Evolutionary conservation across 129 eudicot genomes (phyloP).

Genomic region (Heracleum sosnowskyi): DNA sequence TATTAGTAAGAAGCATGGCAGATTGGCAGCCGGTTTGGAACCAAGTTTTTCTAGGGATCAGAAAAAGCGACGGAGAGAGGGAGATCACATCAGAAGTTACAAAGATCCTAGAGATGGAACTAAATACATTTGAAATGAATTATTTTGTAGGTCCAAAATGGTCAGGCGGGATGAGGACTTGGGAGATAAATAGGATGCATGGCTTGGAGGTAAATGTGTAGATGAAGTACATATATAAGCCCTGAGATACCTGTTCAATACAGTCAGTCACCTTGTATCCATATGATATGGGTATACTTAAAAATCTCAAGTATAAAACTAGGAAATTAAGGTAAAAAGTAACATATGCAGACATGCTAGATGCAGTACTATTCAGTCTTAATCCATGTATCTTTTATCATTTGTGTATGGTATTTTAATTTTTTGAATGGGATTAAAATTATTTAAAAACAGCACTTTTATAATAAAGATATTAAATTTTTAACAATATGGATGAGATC

Average conservation of each 20-base stretch:
- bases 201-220: constrained; percentile 56
- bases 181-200: constrained; percentile 22
- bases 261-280: constrained; percentile 35
- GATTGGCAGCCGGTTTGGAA: constrained; percentile 13
- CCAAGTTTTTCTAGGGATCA: constrained; percentile 15
- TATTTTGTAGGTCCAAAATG: constrained; percentile 34
- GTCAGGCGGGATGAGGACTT: constrained; percentile 31
- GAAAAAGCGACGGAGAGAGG: too few species aligned
- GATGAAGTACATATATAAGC: constrained; percentile 19
- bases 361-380: too few species aligned
- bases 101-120: too few species aligned
- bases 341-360: constrained; percentile 26
- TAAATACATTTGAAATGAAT: too few species aligned
- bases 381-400: too few species aligned
- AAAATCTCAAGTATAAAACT: too few species aligned
- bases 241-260: constrained; percentile 30
- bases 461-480: too few species aligned
- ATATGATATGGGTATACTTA: constrained; percentile 32
- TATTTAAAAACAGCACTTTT: too few species aligned
- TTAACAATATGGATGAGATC: too few species aligned
- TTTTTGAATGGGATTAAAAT: too few species aligned
- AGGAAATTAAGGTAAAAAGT: constrained; percentile 13
- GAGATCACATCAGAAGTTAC: too few species aligned
- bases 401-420: too few species aligned
- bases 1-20: constrained; percentile 15